Evolutionary conservation across 768 basidiomycete species (phyloP), one percentile per base, ranked within the genome.

Genomic region (Russula brevipes): DNA sequence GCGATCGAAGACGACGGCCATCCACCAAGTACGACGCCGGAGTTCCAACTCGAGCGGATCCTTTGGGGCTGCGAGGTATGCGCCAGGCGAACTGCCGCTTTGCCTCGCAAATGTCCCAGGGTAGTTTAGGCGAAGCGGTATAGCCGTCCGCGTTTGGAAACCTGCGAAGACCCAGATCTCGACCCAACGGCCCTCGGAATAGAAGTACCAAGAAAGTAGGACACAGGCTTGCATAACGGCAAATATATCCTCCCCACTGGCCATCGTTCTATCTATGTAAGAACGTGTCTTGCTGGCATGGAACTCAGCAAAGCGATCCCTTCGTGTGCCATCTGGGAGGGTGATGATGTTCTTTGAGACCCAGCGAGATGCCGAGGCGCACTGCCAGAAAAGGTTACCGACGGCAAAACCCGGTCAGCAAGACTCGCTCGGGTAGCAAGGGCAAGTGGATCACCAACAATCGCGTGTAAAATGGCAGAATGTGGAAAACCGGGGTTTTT

Each of bases 151-250:
- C 16, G 86, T 89, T 71, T 91, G 88, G 70, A 92, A 92, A 12
- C 83, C 89, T 19, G 91, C 89, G 74, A 91, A 91, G 45, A 92
- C 88, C 91, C 91, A 93, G 4, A 93, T 87, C 74, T 94, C 91
- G 9, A 93, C 91, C 91, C 91, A 83, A 59, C 90, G 81, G 2
- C 91, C 91, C 74, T 93, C 91, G 60, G 91, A 87, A 70, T 92
- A 94, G 68, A 93, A 92, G 74, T 91, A 93, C 91, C 91, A 94
- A 2, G 89, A 89, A 17, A 94, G 81, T 30, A 94, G 76, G 65
- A 88, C 87, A 70, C 91, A 91, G 6, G 91, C 91, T 71, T 93
- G 90, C 82, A 93, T 83, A 9, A 93, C 90, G 5, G 83, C 82
- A 72, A 94, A 91, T 60, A 93, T 92, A 68, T 92, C 88, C 73